Base-by-base conservation (phyloP, 148 eudicot species). In the Euryodendron excelsum region DNA sequence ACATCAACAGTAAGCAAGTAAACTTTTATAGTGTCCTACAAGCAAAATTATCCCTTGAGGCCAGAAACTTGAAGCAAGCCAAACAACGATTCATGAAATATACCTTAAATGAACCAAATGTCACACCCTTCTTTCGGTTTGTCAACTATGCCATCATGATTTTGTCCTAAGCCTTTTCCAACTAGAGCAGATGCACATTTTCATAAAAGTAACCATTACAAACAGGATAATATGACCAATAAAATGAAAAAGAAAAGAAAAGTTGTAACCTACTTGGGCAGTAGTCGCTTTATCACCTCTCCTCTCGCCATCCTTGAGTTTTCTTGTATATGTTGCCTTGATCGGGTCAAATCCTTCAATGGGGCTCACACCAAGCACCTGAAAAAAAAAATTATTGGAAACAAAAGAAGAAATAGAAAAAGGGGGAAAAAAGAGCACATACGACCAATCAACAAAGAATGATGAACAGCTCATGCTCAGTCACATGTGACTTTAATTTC, bases 361-460 rank as follows among this genome's bases (percentile, higher is more conserved):
- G 41, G 99, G 92, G 45, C 82, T 95, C 79, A 93, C 99, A 67
- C 99, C 99, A 30, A 95, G 92, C 66, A 91, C 91, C 99, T 95
- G 74, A 1, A 75, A 30, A 33, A 67, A 7, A 52, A 21, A 58
- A 77, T 69, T n/a, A n/a, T n/a, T n/a, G n/a, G 68, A 23, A 8
- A 25, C n/a, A n/a, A 25, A 37, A 62, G 25, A 15, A 70, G 41
- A 50, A 36, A 17, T 55, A 2, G 23, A 79, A 5, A 34, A 25
- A 31, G 17, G 33, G n/a, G n/a, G n/a, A n/a, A n/a, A n/a, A 33
- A 41, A 28, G 27, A 18, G 41, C 41, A 12, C 28, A 44, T 52
- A 33, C 17, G 39, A 69, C 30, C 20, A 69, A 47, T 69, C 20
- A 30, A 69, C 10, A 69, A 39, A 33, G 14, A 47, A 34, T 2